These are phyloP conservation scores for Diaporthe ilicicola DNA, from an alignment of 2,329 filamentous ascomycete genomes.

Conservation along the genomic window DNA sequence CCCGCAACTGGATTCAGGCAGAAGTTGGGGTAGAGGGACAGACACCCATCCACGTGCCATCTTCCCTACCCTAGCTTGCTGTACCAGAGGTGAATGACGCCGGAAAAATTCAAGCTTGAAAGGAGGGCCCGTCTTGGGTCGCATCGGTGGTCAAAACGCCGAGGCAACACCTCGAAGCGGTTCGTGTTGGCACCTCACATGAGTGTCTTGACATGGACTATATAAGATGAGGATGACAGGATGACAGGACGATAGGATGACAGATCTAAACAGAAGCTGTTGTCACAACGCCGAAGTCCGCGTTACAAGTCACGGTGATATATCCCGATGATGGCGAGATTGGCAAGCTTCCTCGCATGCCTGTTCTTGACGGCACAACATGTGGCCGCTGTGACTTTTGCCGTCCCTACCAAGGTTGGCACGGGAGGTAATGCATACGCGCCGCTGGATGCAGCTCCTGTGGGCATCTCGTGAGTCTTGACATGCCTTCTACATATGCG, in stretches of 20 bases:
- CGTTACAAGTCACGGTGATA: background rate
- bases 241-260: background rate
- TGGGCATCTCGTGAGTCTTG: slow-evolving; percentile 31
- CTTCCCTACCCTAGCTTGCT: background rate
- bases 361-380: slow-evolving; percentile 9
- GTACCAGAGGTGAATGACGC: background rate
- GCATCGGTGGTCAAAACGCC: slow-evolving; percentile 15
- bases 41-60: too few relatives aligned
- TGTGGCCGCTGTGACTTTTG: slow-evolving; percentile 30
- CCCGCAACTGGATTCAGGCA: background rate
- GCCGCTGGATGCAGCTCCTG: slow-evolving; percentile 29
- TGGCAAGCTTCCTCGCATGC: background rate
- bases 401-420: slow-evolving; percentile 24
- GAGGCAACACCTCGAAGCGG: background rate
- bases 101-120: slow-evolving; percentile 7
- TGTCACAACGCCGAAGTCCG: background rate
- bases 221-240: background rate
- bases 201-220: background rate
- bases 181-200: background rate
- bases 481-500: background rate
- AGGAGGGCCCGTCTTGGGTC: slow-evolving; percentile 5
- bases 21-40: background rate
- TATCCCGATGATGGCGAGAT: background rate
- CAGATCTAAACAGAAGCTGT: background rate
- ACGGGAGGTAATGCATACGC: slow-evolving; percentile 24